These are phyloP conservation scores for Didymella glomerata DNA, from an alignment of 2,329 filamentous ascomycete species.

Conservation along the genomic window DNA sequence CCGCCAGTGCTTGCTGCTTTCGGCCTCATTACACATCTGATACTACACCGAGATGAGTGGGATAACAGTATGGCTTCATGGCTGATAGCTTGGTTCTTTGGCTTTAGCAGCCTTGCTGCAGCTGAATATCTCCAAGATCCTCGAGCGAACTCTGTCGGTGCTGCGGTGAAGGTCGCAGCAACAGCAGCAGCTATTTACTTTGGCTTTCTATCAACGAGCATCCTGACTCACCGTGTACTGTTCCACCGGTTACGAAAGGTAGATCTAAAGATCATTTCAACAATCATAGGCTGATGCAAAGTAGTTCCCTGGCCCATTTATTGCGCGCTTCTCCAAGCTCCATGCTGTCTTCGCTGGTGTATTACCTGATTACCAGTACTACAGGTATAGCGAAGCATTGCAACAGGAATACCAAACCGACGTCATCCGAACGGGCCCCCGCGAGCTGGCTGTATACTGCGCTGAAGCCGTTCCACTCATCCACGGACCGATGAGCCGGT, in stretches of 20 bases:
- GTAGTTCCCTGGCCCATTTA: slow-evolving; percentile 52
- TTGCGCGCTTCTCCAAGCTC: slow-evolving; percentile 50
- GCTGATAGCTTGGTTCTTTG: slow-evolving; percentile 25
- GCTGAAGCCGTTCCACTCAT: slow-evolving; percentile 42
- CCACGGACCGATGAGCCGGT: slow-evolving; percentile 42
- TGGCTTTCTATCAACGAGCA: slow-evolving; percentile 40
- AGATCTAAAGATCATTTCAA: not conserved
- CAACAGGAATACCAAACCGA: slow-evolving; percentile 43
- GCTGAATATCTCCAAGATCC: slow-evolving; percentile 27
- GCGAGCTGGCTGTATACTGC: slow-evolving; percentile 43
- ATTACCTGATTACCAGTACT: slow-evolving; percentile 35
- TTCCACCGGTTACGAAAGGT: slow-evolving; percentile 52
- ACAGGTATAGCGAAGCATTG: slow-evolving; percentile 34
- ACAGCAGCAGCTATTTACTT: slow-evolving; percentile 35
- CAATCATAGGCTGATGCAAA: not conserved
- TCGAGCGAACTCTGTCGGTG: slow-evolving; percentile 16
- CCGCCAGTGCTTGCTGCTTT: slow-evolving; percentile 31
- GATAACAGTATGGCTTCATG: slow-evolving; percentile 31
- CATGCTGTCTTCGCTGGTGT: slow-evolving; percentile 45
- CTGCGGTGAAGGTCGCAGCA: slow-evolving; percentile 21
- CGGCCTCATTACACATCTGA: slow-evolving; percentile 36
- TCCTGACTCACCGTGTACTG: slow-evolving; percentile 51
- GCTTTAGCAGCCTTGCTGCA: slow-evolving; percentile 29
- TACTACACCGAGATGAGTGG: slow-evolving; percentile 38
- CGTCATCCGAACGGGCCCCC: slow-evolving; percentile 47